Evolutionary conservation across 306 rosid species (phyloP).

Genomic region (Medicago ruthenica): DNA sequence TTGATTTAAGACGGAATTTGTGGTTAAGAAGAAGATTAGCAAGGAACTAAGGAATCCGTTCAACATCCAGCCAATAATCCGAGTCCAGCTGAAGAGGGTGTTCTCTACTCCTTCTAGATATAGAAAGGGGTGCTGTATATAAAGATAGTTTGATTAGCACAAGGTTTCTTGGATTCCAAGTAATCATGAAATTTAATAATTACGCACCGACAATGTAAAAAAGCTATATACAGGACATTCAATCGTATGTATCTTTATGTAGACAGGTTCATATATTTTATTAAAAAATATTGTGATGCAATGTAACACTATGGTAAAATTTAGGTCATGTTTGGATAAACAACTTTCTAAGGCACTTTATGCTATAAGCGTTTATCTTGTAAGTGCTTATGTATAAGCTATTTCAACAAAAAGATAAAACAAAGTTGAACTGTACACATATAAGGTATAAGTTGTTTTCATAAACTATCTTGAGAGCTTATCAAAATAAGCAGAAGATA

Average conservation of each 20-base stretch:
- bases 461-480: no score
- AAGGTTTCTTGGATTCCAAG: slow-evolving; percentile 8
- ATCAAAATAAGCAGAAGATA: no score
- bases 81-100: slow-evolving; percentile 83
- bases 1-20: slow-evolving; percentile 56
- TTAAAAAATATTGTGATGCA: neutral
- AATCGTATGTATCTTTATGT: neutral
- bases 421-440: no score
- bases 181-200: neutral
- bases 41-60: slow-evolving; percentile 77
- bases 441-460: no score
- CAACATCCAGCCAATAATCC: slow-evolving; percentile 82
- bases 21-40: slow-evolving; percentile 75
- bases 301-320: neutral
- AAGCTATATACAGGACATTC: neutral
- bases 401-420: no score
- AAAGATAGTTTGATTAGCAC: slow-evolving; percentile 24
- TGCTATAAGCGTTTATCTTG: no score
- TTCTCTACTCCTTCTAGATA: slow-evolving; percentile 80
- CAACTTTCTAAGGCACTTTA: neutral
- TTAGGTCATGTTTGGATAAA: neutral
- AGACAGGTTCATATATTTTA: neutral
- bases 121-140: slow-evolving; percentile 65
- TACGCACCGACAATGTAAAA: neutral
- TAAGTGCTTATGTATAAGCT: no score